phyloP scores from a whole-genome alignment of 1,284 basidiomycete genomes.

The Serendipita sp. region DNA sequence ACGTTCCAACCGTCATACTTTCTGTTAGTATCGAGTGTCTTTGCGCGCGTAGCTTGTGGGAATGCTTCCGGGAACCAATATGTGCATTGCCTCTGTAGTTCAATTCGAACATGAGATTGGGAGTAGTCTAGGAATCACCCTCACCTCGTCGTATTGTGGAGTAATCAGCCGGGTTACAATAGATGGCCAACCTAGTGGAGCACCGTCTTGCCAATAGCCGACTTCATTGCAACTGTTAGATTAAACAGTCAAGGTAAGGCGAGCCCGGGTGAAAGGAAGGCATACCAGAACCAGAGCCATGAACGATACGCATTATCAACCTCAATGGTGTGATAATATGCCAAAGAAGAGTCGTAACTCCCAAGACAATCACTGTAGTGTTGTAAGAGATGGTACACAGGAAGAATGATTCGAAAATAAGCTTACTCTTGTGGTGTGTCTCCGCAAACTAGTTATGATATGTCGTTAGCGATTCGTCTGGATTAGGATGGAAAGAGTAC shows the following conservation, averaged over 20 bases:
- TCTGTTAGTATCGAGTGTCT: slow-evolving; percentile 29
- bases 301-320: slow-evolving; percentile 39
- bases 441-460: slow-evolving; percentile 28
- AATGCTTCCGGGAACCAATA: slow-evolving; percentile 45
- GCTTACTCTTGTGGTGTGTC: slow-evolving; percentile 26
- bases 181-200: slow-evolving; percentile 36
- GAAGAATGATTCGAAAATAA: slow-evolving; percentile 14
- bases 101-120: background rate
- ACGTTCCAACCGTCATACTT: slow-evolving; percentile 51
- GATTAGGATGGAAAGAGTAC: slow-evolving; percentile 23
- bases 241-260: background rate
- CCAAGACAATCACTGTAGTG: slow-evolving; percentile 38
- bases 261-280: background rate
- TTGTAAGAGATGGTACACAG: background rate
- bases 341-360: slow-evolving; percentile 34
- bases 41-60: slow-evolving; percentile 25
- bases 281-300: slow-evolving; percentile 34
- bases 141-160: slow-evolving; percentile 41
- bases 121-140: slow-evolving; percentile 13
- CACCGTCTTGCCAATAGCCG: slow-evolving; percentile 47
- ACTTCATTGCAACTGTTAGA: slow-evolving; percentile 47
- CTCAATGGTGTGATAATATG: slow-evolving; percentile 35
- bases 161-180: slow-evolving; percentile 48
- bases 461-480: background rate
- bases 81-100: slow-evolving; percentile 43